These are phyloP conservation scores for Myriosclerotinia duriaeana DNA, from an alignment of 2,329 filamentous ascomycete species.

Conservation along the genomic window DNA sequence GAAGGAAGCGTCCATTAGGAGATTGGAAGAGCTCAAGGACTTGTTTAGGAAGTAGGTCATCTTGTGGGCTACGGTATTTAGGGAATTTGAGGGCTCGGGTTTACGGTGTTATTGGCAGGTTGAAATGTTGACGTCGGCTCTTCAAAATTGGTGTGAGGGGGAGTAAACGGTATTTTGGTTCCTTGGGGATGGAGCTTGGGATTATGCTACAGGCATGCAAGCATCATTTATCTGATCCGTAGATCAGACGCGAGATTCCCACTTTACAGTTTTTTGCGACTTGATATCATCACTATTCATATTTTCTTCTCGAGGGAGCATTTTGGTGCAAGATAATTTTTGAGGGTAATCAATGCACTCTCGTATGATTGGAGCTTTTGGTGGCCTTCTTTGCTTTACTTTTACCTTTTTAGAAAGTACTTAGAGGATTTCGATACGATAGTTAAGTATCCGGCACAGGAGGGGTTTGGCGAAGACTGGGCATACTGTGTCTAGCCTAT, in stretches of 20 bases:
- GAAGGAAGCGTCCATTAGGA: constrained; percentile 39
- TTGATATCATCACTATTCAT: background rate
- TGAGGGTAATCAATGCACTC: background rate
- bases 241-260: constrained; percentile 13
- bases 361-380: background rate
- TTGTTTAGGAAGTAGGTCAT: constrained; percentile 48
- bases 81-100: background rate
- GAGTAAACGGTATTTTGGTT: background rate
- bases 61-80: background rate
- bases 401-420: background rate
- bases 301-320: background rate
- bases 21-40: constrained; percentile 58
- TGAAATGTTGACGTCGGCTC: background rate
- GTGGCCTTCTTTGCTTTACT: background rate
- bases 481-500: background rate
- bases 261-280: background rate
- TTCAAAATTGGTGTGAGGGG: background rate
- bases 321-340: background rate
- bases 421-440: background rate
- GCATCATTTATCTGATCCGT: background rate
- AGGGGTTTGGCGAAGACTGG: background rate
- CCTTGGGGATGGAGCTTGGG: constrained; percentile 9
- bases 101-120: constrained; percentile 5
- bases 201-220: background rate
- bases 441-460: background rate